Conservation (phyloP, 2,329 filamentous ascomycete genomes). For the Lachnellula occidentalis region DNA sequence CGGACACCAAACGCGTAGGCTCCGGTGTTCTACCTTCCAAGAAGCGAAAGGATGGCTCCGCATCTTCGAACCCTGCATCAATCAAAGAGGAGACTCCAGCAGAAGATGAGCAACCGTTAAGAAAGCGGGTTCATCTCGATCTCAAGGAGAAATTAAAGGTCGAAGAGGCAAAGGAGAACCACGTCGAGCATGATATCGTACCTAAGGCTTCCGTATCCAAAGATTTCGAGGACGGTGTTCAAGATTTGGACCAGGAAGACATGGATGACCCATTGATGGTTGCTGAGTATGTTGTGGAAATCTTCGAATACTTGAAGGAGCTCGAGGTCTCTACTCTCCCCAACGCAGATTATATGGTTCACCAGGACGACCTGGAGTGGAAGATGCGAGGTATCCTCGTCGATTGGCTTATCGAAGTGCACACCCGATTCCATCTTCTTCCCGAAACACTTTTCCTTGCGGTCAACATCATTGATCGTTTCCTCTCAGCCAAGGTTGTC, state of each 20-base stretch:
- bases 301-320: conserved; percentile 90
- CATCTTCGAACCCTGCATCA: conserved; percentile 43
- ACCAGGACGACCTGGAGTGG: conserved; percentile 94
- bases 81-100: conserved; percentile 54
- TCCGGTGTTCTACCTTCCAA: conserved; percentile 59
- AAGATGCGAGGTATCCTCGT: conserved; percentile 96
- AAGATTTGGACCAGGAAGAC: conserved; percentile 80
- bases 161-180: conserved; percentile 35
- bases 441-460: conserved; percentile 95
- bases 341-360: conserved; percentile 91
- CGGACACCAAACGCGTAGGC: conserved; percentile 69
- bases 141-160: conserved; percentile 41
- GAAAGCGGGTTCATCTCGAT: conserved; percentile 59
- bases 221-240: conserved; percentile 37
- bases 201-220: conserved; percentile 24
- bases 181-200: conserved; percentile 29
- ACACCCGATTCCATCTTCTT: conserved; percentile 91
- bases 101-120: conserved; percentile 64
- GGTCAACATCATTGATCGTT: conserved; percentile 97
- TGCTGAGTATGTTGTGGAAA: conserved; percentile 92
- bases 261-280: conserved; percentile 94
- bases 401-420: conserved; percentile 97
- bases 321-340: conserved; percentile 77
- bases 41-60: conserved; percentile 63
- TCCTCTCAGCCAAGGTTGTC: conserved; percentile 91